Conservation (phyloP, 306 rosid species). For the Cucumis cinereus region DNA sequence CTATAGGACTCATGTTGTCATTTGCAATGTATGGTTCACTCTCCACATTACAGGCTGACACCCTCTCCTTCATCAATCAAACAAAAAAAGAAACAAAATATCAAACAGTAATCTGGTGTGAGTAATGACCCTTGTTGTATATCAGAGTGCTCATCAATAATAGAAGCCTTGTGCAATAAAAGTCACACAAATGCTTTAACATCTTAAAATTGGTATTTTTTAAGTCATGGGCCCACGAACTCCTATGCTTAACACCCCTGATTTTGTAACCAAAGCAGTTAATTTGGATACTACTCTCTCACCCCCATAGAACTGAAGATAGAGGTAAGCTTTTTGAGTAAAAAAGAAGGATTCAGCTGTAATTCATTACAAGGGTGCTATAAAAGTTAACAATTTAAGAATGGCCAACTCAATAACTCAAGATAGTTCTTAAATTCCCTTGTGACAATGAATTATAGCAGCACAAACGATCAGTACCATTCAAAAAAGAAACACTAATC, state of each 20-base stretch:
- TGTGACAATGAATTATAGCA: not conserved
- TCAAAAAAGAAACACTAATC: not conserved
- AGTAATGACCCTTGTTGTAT: not conserved
- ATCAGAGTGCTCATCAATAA: not conserved
- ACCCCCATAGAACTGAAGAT: not conserved
- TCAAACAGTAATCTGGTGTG: not conserved
- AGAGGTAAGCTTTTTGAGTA: not conserved
- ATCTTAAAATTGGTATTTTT: not conserved
- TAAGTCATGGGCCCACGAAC: too few species aligned
- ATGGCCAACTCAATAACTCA: not conserved
- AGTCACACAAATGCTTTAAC: not conserved
- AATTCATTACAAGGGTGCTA: not conserved
- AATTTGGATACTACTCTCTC: not conserved
- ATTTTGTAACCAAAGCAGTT: not conserved
- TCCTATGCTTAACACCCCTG: not conserved
- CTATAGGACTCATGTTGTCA: constrained; percentile 11
- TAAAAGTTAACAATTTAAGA: not conserved
- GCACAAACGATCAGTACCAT: not conserved
- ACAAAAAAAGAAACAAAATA: constrained; percentile 1
- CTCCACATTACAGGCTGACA: constrained; percentile 4
- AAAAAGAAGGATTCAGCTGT: not conserved
- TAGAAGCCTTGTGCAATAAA: not conserved
- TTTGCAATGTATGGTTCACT: constrained; percentile 14
- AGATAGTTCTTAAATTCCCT: not conserved
- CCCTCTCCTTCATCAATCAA: constrained; percentile 17